These are phyloP conservation scores for Flaveria ramosissima DNA, from an alignment of 129 eudicot genomes.

Conservation along the genomic window DNA sequence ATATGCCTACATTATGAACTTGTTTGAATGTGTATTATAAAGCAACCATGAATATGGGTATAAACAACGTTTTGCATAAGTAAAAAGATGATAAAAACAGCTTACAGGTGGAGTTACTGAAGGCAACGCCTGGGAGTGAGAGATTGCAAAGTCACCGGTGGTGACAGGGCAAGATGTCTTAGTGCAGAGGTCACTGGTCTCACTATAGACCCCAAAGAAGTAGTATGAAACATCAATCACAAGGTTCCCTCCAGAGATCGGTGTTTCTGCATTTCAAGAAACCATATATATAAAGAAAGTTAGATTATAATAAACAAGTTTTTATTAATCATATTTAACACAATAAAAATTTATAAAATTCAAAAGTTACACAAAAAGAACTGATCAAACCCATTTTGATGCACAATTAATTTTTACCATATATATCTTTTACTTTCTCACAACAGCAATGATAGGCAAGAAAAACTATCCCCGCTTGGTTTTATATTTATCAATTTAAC, in stretches of 20 bases:
- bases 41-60: neutral
- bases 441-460: neutral
- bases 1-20: neutral
- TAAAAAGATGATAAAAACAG: neutral
- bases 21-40: neutral
- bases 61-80: neutral
- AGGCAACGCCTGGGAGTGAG: conserved; percentile 90
- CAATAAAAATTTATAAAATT: neutral
- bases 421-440: neutral
- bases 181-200: conserved; percentile 65
- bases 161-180: conserved; percentile 78
- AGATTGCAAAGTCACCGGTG: conserved; percentile 65
- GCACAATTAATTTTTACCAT: neutral
- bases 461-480: neutral
- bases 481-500: neutral
- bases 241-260: conserved; percentile 70
- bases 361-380: neutral
- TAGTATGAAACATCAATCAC: conserved; percentile 66
- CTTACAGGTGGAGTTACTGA: conserved; percentile 92
- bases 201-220: conserved; percentile 55
- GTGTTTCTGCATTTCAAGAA: conserved; percentile 48
- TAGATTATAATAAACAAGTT: too few species aligned
- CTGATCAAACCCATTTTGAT: neutral
- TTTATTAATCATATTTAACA: neutral
- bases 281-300: neutral